Evolutionary conservation across 2,329 filamentous ascomycete species (phyloP), one percentile per base, ranked within the genome.

Genomic region (Curvularia hawaiiensis): DNA sequence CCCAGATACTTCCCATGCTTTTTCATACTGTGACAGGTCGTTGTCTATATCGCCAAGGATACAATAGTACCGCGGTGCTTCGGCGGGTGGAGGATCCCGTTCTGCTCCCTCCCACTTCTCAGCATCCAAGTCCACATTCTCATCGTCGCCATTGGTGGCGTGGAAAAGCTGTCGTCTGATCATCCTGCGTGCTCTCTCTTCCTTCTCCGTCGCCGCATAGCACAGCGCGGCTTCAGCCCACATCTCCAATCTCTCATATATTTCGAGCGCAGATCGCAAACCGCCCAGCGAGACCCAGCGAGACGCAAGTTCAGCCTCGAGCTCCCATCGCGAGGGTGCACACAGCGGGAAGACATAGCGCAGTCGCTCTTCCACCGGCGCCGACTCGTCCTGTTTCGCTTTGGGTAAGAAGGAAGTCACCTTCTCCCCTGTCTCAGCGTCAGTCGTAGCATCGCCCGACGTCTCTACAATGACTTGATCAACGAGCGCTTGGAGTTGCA

Each of bases 211-310:
- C 0, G 86, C 82, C 12, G 92, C 93, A 68, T 92, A 89, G 74
- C 95, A 99, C 1, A 99, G 82, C 0, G 95, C 94, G 4, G 93
- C 92, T 77, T 99, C 95, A 1, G 95, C 91, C 92, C 95, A 98
- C 75, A 98, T 88, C 55, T 92, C 88, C 18, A 99, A 80, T 3
- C 95, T 85, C 78, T 97, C 93, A 78, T 98, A 99, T 59, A 99
- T 98, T 59, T 97, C 95, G 1, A 99, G 84, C 0, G 95, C 95
- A 0, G 93, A 96, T 3, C 91, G 84, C 2, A 99, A 80, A 40
- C 92, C 96, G 10, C 95, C 95, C 3, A 97, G 85, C 47, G 87
- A 85, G 0, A 93, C 90, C 95, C 95, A 99, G n/a, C 92, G 87
- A 59, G 91, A 88, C 1, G 95, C 95, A 14, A 99, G 83, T 73